Evolutionary conservation across 306 rosid genomes (phyloP).

Genomic region (Lablab purpureus): DNA sequence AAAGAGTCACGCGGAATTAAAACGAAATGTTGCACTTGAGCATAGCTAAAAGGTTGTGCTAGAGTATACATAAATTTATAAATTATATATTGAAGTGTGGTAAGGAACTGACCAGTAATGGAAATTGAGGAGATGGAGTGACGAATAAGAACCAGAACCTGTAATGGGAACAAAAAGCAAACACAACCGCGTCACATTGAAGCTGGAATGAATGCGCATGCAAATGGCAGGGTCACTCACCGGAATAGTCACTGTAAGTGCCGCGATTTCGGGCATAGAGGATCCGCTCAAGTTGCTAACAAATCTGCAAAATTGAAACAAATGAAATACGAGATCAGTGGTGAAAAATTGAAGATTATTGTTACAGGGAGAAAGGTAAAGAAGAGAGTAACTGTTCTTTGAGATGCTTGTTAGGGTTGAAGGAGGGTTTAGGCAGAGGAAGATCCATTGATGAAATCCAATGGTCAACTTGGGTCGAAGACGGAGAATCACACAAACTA

Average conservation of each 20-base stretch:
- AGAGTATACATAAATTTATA: background rate
- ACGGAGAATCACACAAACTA: background rate
- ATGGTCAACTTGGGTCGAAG: background rate
- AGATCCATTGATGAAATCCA: slow-evolving; percentile 58
- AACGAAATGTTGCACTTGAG: background rate
- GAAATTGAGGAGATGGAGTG: slow-evolving; percentile 48
- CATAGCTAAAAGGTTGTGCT: background rate
- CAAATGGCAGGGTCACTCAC: slow-evolving; percentile 33
- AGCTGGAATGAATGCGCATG: background rate
- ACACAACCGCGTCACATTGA: background rate
- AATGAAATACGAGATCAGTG: background rate
- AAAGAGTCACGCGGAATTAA: background rate
- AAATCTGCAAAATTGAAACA: slow-evolving; percentile 17
- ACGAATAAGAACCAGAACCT: slow-evolving; percentile 53
- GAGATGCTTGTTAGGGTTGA: slow-evolving; percentile 76
- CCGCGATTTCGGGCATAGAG: slow-evolving; percentile 64
- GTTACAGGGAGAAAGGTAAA: background rate
- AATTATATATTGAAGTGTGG: background rate
- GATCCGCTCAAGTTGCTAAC: slow-evolving; percentile 60
- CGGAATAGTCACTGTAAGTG: slow-evolving; percentile 50
- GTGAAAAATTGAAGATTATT: background rate
- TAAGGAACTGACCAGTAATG: slow-evolving; percentile 39
- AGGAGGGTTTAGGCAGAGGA: slow-evolving; percentile 52
- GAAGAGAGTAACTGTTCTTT: slow-evolving; percentile 72
- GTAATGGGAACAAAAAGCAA: slow-evolving; percentile 21